These are phyloP conservation scores for Polyplosphaeria fusca DNA, from an alignment of 495 filamentous ascomycete genomes.

Conservation along the genomic window DNA sequence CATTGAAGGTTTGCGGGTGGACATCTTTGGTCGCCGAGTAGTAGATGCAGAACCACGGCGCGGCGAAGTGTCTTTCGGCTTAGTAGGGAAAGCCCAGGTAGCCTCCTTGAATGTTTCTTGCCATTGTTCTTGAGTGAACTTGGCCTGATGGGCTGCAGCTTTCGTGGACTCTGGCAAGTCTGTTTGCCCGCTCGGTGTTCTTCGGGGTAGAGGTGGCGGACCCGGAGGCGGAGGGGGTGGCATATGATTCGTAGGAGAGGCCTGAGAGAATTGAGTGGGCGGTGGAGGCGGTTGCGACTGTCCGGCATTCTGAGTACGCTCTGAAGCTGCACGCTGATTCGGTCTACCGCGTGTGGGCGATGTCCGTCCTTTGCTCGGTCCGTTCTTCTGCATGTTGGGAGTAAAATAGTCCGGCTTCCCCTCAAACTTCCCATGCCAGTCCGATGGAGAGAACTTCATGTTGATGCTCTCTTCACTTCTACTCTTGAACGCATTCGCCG, in stretches of 20 bases:
- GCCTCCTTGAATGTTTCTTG: conserved; percentile 59
- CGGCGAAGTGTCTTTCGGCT: conserved; percentile 19
- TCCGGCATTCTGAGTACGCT: conserved; percentile 26
- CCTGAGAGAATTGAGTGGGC: conserved; percentile 8
- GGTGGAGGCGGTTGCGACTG: conserved; percentile 26
- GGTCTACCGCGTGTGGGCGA: conserved; percentile 39
- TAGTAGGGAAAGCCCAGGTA: conserved; percentile 46
- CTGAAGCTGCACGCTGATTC: conserved; percentile 26
- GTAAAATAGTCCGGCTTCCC: conserved; percentile 52
- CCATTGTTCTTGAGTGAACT: conserved; percentile 68
- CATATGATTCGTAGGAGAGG: conserved; percentile 12
- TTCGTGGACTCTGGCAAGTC: conserved; percentile 21
- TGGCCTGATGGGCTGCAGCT: conserved; percentile 42
- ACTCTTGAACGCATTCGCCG: conserved; percentile 43
- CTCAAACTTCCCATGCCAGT: conserved; percentile 57
- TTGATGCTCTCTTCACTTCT: conserved; percentile 74
- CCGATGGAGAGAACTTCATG: conserved; percentile 62
- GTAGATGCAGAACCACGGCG: conserved; percentile 14
- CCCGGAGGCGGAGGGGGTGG: conserved; percentile 30
- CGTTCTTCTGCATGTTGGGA: conserved; percentile 26
- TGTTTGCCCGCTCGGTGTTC: conserved; percentile 21
- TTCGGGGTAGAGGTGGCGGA: conserved; percentile 15
- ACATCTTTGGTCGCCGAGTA: conserved; percentile 1
- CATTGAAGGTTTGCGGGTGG: conserved; percentile 18
- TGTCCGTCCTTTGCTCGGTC: conserved; percentile 38